These are phyloP conservation scores for Thinopyrum elongatum DNA, from an alignment of 176 grass and related monocot species.

Conservation along the genomic window DNA sequence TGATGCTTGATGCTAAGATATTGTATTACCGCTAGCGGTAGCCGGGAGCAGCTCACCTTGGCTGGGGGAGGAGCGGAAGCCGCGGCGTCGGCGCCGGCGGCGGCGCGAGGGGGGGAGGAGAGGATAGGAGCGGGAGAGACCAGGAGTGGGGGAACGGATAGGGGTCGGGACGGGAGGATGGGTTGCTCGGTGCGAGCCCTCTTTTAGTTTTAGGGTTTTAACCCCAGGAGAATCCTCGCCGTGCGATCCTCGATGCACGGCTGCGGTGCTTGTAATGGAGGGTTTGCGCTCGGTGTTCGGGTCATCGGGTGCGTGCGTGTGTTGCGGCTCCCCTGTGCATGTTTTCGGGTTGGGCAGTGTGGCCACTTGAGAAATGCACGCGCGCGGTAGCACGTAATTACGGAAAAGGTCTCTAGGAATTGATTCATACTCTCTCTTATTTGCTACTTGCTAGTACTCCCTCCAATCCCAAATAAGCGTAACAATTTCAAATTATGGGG, in stretches of 20 bases:
- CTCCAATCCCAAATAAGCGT: too few relatives aligned
- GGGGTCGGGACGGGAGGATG: conserved; percentile 19
- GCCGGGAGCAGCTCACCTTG: conserved; percentile 34
- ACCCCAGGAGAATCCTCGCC: neutral
- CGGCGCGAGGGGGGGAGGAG: neutral
- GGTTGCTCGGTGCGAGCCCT: neutral
- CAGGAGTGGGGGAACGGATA: conserved; percentile 29
- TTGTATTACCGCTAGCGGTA: neutral
- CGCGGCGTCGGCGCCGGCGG: conserved; percentile 16
- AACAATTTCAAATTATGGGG: too few relatives aligned
- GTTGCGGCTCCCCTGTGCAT: too few relatives aligned
- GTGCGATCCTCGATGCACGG: conserved; percentile 30
- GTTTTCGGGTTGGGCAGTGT: neutral
- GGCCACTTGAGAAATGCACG: neutral
- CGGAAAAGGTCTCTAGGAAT: too few relatives aligned
- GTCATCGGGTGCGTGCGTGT: neutral
- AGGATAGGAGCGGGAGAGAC: conserved; percentile 28
- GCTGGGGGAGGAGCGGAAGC: conserved; percentile 2
- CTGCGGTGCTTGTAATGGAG: neutral
- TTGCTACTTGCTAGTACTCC: too few relatives aligned
- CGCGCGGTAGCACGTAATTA: too few relatives aligned
- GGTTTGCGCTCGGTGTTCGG: neutral
- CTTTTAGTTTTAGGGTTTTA: conserved; percentile 55
- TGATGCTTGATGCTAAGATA: conserved; percentile 4
- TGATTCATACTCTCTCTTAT: too few relatives aligned